phyloP scores from a whole-genome alignment of 495 filamentous ascomycete genomes.

The Barbatosphaeria neglecta region DNA sequence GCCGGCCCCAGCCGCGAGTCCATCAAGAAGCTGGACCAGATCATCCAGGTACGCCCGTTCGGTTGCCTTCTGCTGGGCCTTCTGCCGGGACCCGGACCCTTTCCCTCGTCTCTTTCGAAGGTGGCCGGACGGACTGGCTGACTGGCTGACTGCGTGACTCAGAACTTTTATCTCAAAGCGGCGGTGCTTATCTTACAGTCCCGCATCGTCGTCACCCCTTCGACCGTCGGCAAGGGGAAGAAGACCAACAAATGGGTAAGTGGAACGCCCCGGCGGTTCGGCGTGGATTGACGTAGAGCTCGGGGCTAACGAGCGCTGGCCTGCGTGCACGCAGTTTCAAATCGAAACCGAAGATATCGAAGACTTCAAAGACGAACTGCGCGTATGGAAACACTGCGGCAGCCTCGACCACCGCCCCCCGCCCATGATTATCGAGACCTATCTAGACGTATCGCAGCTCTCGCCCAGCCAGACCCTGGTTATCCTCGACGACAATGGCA shows the following conservation, averaged over 20 bases:
- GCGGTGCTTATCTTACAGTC: conserved; percentile 76
- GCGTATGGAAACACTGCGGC: conserved; percentile 67
- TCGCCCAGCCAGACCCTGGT: conserved; percentile 80
- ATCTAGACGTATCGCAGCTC: conserved; percentile 68
- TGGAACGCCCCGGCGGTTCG: no score
- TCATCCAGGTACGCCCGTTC: conserved; percentile 61
- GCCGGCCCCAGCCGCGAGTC: conserved; percentile 45
- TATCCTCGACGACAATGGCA: conserved; percentile 74
- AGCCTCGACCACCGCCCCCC: conserved; percentile 67
- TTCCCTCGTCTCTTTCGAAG: background rate
- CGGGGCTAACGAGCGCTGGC: background rate
- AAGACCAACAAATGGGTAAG: conserved; percentile 91
- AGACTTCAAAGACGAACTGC: conserved; percentile 65
- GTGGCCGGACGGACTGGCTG: conserved; percentile 7
- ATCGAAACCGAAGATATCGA: conserved; percentile 89
- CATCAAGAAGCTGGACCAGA: conserved; percentile 71
- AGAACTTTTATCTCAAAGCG: conserved; percentile 90
- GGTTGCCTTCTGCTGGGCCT: no score
- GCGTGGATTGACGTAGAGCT: no score
- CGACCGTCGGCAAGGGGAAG: conserved; percentile 44
- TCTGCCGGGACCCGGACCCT: no score
- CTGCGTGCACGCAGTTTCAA: no score
- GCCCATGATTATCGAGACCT: conserved; percentile 82
- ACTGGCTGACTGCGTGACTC: conserved; percentile 9
- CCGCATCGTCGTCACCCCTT: conserved; percentile 56